A percentile compares a stretch with the other conserved stretches of the same genome.
phyloP scores from a whole-genome alignment of 2,329 filamentous ascomycete species.

The Fusarium newnesense region DNA sequence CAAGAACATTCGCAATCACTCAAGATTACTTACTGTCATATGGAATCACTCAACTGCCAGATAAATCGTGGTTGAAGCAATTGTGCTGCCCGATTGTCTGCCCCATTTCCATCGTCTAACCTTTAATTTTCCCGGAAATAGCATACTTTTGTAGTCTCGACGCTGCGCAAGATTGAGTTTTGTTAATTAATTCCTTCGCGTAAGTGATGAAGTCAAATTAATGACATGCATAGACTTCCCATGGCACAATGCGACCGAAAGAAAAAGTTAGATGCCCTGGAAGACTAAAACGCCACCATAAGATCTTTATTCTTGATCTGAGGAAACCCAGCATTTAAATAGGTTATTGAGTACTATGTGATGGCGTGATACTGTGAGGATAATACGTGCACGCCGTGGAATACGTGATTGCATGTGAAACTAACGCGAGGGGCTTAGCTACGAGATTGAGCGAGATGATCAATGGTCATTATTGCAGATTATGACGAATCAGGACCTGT shows the following conservation, averaged over 20 bases:
- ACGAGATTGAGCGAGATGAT: not conserved
- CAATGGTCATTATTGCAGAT: not conserved
- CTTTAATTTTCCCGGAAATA: not conserved
- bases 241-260: not conserved
- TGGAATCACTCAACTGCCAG: rapidly evolving
- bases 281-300: not conserved
- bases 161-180: not conserved
- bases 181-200: not conserved
- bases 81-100: no score
- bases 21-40: rapidly evolving
- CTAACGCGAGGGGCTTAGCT: not conserved
- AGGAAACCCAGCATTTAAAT: not conserved
- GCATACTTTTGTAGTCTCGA: not conserved
- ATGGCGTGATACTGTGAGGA: not conserved
- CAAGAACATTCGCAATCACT: rapidly evolving
- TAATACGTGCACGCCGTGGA: not conserved
- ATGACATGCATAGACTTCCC: not conserved
- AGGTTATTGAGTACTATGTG: no score
- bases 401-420: not conserved
- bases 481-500: not conserved
- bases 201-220: not conserved
- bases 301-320: not conserved
- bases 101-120: not conserved
- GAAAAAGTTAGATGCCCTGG: not conserved
- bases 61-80: not conserved